Base-by-base conservation (phyloP, 345 rosid species). In the Durio zibethinus region DNA sequence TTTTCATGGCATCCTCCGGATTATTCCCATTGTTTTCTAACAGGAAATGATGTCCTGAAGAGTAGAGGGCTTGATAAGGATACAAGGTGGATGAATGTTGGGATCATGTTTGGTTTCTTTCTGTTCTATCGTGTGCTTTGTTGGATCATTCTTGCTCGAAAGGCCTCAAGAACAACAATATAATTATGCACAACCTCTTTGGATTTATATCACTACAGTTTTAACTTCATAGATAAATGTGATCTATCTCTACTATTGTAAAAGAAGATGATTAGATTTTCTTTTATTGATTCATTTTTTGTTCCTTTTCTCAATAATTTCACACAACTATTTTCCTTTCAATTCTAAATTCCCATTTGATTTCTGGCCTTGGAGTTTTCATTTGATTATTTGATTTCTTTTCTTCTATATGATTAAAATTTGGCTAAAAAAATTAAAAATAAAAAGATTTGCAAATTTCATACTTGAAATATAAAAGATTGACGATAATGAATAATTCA, bases 71-170 rank as follows among this genome's bases (percentile, higher is more conserved):
- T 93, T 52, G 93, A 90, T 14, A 72, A 73, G 80, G 97, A 94
- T 60, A 82, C 56, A 0, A 87, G 97, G 80, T 90, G 92, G 97
- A 83, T 86, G 72, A 93, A 93, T 43, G 97, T 91, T 10, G 98
- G 93, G 29, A 87, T 94, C 61, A 94, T 94, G 93, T 79, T 93
- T n/a, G 97, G 86, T 11, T 94, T 94, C 82, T 94, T 94, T 57
- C 83, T 93, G 16, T 82, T 91, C 43, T 93, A 94, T 78, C 91
- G 98, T 0, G 31, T 93, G 59, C 94, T 94, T 56, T 88, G 97
- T 79, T 94, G 97, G 98, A 74, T 84, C 63, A 84, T 94, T 82
- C 92, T 94, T 10, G 80, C 84, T 56, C 77, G 89, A 50, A 90
- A 90, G 80, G 93, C 94, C 82, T 85, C 93, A 1, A 93, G 79